Evolutionary conservation across 2,329 filamentous ascomycete species (phyloP), one percentile per base, ranked within the genome.

Genomic region (Apiospora koreana): DNA sequence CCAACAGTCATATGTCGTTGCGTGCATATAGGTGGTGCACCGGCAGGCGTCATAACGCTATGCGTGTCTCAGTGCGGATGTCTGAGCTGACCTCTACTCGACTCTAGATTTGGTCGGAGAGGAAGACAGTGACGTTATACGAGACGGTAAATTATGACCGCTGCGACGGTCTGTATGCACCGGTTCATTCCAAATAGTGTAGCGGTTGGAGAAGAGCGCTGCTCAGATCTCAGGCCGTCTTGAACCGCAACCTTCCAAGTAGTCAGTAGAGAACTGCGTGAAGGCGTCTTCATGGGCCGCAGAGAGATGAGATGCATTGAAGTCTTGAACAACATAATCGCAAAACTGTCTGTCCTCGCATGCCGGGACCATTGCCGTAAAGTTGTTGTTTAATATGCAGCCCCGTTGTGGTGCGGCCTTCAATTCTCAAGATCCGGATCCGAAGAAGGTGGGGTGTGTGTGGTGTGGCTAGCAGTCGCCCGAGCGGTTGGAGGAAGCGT

Each of bases 341-440:
- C 54, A 38, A 62, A 35, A 10, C 54, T 8, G 28, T n/a, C 31
- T n/a, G 28, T 62, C 31, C 14, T 38, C 31, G 54, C 10, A 58
- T 38, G 54, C 54, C 54, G 54, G 54, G 28, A 62, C 50, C 50
- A 62, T 62, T 62, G 50, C 50, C 50, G 50, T n/a, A 35, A 35
- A 28, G 18, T 62, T 62, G 18, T 62, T 62, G 18, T 62, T 62
- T 62, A 7, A 62, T 62, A 62, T 38, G 28, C 50, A 62, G 50
- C 50, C 50, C 50, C 50, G 50, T 62, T n/a, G 31, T 35, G 28
- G 28, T 38, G 50, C 50, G 28, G 50, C 54, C 54, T 31, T 28
- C 31, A 21, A 38, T 62, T 12, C 31, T 38, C 31, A n/a, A 38
- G 28, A 38, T 38, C 54, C 54, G 54, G 54, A 38, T 35, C 54